Evolutionary conservation across 805 yeast species (phyloP).

Genomic region (Blastobotrys americana): DNA sequence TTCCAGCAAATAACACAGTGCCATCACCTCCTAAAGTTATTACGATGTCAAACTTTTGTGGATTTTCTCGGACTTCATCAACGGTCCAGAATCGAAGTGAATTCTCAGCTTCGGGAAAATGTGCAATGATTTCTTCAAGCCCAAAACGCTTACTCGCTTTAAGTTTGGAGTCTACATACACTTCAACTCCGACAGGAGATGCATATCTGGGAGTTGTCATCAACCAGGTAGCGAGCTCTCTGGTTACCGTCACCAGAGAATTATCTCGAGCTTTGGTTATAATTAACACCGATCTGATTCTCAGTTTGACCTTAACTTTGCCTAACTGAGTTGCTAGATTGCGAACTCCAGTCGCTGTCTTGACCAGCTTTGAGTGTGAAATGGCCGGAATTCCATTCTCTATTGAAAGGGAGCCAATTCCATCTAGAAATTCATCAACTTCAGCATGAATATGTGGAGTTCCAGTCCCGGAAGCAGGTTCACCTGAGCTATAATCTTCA

Average conservation of each 20-base stretch:
- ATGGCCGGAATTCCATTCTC: constrained; percentile 26
- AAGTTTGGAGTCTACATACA: constrained; percentile 69
- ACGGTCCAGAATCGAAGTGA: constrained; percentile 63
- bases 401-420: constrained; percentile 37
- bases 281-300: constrained; percentile 63
- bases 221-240: constrained; percentile 77
- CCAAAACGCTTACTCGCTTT: constrained; percentile 58
- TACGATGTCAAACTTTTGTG: constrained; percentile 59
- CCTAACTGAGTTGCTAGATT: constrained; percentile 26
- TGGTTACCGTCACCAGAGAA: constrained; percentile 63
- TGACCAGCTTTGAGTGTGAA: constrained; percentile 15
- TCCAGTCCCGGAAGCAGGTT: constrained; percentile 5
- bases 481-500: neutral
- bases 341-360: constrained; percentile 27
- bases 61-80: constrained; percentile 37
- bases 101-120: constrained; percentile 38
- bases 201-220: constrained; percentile 24
- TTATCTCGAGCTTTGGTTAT: constrained; percentile 89
- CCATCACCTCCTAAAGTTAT: constrained; percentile 95
- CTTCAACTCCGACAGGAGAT: constrained; percentile 34
- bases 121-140: constrained; percentile 43
- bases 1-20: constrained; percentile 79
- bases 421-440: constrained; percentile 10
- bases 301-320: constrained; percentile 42
- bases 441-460: constrained; percentile 12